These are phyloP conservation scores for Fraxinus nigra DNA, from an alignment of 305 asterid genomes.

Conservation along the genomic window DNA sequence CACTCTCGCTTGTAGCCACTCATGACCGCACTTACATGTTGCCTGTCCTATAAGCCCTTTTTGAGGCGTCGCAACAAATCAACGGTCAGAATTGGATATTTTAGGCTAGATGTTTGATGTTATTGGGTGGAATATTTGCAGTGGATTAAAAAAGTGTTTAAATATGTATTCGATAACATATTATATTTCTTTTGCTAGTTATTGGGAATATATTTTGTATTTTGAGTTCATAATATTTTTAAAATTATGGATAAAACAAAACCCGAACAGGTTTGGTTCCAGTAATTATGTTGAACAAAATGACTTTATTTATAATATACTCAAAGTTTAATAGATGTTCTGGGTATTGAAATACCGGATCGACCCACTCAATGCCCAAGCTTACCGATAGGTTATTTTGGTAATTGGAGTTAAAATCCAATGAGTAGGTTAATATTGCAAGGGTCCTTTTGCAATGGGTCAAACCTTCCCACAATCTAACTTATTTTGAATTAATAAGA, in stretches of 20 bases:
- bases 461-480: neutral
- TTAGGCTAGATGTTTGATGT: neutral
- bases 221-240: neutral
- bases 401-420: neutral
- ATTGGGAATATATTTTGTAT: neutral
- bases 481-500: neutral
- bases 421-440: neutral
- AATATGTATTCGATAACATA: neutral
- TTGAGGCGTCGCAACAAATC: neutral
- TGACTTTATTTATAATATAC: neutral
- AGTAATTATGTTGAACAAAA: neutral
- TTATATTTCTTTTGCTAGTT: neutral
- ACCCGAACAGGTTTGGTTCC: neutral
- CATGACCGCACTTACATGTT: neutral
- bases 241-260: neutral
- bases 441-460: neutral
- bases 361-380: neutral
- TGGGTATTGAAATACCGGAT: neutral
- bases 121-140: neutral
- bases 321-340: neutral
- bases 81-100: neutral
- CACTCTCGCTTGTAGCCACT: neutral
- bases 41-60: neutral
- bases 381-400: neutral
- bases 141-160: neutral